phyloP scores from a whole-genome alignment of 2,329 filamentous ascomycete species.

The Amesomyces nigricolor region DNA sequence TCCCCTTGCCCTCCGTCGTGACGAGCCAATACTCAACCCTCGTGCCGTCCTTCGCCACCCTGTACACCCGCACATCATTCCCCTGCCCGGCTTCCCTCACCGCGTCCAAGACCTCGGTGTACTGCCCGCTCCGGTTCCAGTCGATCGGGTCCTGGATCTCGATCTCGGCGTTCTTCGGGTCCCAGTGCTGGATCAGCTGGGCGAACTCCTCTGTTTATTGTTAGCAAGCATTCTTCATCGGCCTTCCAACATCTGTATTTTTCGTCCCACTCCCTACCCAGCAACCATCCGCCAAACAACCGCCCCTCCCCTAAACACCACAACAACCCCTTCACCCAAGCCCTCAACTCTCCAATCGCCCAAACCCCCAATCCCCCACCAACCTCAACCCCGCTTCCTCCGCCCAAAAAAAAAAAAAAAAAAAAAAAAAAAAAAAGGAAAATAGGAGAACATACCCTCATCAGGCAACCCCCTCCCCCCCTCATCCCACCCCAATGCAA shows the following conservation, averaged over 20 bases:
- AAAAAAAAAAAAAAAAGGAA: background rate
- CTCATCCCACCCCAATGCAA: constrained; percentile 59
- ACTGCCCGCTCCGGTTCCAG: constrained; percentile 69
- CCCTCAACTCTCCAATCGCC: too few species aligned
- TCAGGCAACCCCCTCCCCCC: constrained; percentile 49
- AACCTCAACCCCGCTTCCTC: too few species aligned
- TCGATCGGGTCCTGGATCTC: constrained; percentile 61
- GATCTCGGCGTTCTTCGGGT: constrained; percentile 51
- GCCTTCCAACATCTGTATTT: background rate
- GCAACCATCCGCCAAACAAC: background rate
- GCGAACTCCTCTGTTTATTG: constrained; percentile 59
- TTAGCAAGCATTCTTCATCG: background rate
- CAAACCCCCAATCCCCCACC: too few species aligned
- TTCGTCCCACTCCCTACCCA: background rate
- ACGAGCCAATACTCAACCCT: constrained; percentile 78
- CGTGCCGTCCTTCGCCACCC: constrained; percentile 56
- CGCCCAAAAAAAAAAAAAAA: background rate
- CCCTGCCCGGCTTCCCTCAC: constrained; percentile 59
- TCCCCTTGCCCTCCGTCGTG: constrained; percentile 50
- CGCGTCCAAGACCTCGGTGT: constrained; percentile 62
- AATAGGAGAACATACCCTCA: constrained; percentile 49
- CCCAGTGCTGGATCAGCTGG: constrained; percentile 55
- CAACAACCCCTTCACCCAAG: background rate
- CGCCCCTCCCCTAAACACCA: too few species aligned
- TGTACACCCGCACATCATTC: constrained; percentile 68